These are phyloP conservation scores for Zygosaccharomyces sapae DNA, from an alignment of 1,139 yeast species.

Conservation along the genomic window DNA sequence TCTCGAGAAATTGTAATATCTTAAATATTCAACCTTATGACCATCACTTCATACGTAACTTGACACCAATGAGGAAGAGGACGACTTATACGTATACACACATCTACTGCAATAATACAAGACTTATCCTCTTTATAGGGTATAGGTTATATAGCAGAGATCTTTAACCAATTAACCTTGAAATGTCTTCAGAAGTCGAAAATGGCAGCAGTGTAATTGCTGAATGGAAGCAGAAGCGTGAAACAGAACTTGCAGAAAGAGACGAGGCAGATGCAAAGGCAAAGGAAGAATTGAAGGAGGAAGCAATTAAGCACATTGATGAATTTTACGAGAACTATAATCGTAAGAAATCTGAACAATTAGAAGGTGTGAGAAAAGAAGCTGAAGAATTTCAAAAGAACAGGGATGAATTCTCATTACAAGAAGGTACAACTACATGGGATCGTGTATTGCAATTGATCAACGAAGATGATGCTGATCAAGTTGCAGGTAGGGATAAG, in stretches of 20 bases:
- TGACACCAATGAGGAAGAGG: neutral
- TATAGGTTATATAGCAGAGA: neutral
- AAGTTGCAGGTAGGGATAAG: constrained; percentile 57
- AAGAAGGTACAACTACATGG: constrained; percentile 75
- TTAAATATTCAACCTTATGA: constrained; percentile 1
- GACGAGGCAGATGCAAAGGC: constrained; percentile 68
- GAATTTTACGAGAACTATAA: constrained; percentile 93
- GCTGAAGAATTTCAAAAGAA: constrained; percentile 70
- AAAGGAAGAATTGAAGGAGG: constrained; percentile 62
- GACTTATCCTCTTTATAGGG: neutral
- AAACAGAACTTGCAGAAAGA: constrained; percentile 73
- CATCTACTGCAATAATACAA: neutral
- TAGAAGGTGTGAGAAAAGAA: constrained; percentile 59
- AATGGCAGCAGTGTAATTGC: constrained; percentile 21
- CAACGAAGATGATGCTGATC: constrained; percentile 42
- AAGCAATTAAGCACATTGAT: constrained; percentile 85
- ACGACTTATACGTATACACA: neutral
- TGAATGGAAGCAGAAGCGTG: constrained; percentile 85
- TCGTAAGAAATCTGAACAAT: constrained; percentile 69
- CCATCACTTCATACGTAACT: constrained; percentile 7
- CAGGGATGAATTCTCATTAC: constrained; percentile 70
- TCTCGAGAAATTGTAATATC: neutral
- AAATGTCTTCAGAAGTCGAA: constrained; percentile 13
- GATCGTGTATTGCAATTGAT: constrained; percentile 63
- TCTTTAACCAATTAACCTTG: neutral